Conservation (phyloP, 2,329 filamentous ascomycete species). For the Magnaporthales sp. region DNA sequence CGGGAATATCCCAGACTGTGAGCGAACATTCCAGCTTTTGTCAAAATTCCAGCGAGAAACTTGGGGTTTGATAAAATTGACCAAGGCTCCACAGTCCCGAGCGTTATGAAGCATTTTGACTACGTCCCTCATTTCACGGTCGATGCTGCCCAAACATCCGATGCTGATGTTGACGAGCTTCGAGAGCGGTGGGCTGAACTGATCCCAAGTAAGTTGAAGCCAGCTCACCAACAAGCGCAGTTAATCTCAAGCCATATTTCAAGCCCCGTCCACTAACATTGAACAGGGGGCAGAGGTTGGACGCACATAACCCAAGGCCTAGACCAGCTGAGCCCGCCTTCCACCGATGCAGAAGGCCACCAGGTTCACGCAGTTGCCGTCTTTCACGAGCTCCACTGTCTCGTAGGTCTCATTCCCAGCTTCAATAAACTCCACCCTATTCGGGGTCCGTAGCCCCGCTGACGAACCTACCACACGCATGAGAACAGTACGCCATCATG, state of each 20-base stretch:
- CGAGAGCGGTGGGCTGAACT: background rate
- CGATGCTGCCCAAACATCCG: background rate
- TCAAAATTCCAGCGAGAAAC: background rate
- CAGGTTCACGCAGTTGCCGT: background rate
- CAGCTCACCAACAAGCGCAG: background rate
- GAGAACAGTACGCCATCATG: background rate
- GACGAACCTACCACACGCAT: background rate
- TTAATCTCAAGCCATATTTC: background rate
- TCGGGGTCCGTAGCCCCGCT: background rate
- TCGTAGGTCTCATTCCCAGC: background rate
- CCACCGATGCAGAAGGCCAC: background rate
- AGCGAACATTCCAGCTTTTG: background rate
- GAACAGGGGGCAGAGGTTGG: background rate
- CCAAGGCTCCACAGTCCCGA: background rate
- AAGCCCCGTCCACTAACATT: background rate
- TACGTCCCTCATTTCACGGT: background rate
- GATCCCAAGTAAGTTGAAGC: background rate
- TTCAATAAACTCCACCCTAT: background rate
- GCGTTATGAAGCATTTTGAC: background rate
- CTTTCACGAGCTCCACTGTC: background rate
- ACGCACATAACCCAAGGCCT: background rate
- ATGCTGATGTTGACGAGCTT: background rate
- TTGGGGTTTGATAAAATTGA: background rate
- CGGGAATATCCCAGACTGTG: background rate
- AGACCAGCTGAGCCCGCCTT: background rate